These are phyloP conservation scores for Aspergillus olivimuriae DNA, from an alignment of 495 filamentous ascomycete species.

Conservation along the genomic window DNA sequence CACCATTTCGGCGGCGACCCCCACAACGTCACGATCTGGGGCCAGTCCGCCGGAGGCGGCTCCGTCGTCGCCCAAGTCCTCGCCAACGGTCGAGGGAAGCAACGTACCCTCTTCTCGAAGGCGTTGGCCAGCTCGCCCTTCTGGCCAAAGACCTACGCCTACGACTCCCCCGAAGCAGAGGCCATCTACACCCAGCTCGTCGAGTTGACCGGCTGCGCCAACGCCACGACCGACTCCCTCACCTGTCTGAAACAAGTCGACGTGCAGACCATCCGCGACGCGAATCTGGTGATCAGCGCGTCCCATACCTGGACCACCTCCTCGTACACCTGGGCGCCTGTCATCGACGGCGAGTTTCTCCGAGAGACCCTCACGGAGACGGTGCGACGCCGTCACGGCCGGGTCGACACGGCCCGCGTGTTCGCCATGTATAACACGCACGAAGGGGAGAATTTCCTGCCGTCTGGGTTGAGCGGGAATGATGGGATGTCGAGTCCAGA, in stretches of 20 bases:
- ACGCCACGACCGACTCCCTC: slow-evolving; percentile 29
- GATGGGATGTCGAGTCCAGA: slow-evolving; percentile 41
- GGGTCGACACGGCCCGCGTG: slow-evolving; percentile 40
- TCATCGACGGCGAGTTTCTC: slow-evolving; percentile 52
- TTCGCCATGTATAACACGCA: slow-evolving; percentile 54
- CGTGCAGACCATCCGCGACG: slow-evolving; percentile 43
- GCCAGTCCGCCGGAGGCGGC: slow-evolving; percentile 50
- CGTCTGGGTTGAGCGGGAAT: slow-evolving; percentile 40
- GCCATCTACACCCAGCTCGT: slow-evolving; percentile 40
- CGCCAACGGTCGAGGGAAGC: slow-evolving; percentile 32
- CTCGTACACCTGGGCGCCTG: slow-evolving; percentile 54
- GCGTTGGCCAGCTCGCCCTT: slow-evolving; percentile 56
- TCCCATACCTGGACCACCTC: slow-evolving; percentile 45
- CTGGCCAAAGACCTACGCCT: slow-evolving; percentile 53
- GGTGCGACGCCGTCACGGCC: slow-evolving; percentile 26
- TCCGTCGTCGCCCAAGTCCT: slow-evolving; percentile 50
- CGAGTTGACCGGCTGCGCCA: slow-evolving; percentile 40
- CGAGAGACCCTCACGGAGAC: slow-evolving; percentile 34
- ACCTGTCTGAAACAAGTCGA: slow-evolving; percentile 44
- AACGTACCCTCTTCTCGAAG: slow-evolving; percentile 38
- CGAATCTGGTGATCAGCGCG: slow-evolving; percentile 35
- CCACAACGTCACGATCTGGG: slow-evolving; percentile 45
- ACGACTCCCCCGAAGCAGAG: slow-evolving; percentile 43
- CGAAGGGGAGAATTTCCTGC: slow-evolving; percentile 55
- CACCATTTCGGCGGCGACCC: slow-evolving; percentile 46